Evolutionary conservation across 2,329 filamentous ascomycete genomes (phyloP), one percentile per base, ranked within the genome.

Genomic region (Westerdykella sp.): DNA sequence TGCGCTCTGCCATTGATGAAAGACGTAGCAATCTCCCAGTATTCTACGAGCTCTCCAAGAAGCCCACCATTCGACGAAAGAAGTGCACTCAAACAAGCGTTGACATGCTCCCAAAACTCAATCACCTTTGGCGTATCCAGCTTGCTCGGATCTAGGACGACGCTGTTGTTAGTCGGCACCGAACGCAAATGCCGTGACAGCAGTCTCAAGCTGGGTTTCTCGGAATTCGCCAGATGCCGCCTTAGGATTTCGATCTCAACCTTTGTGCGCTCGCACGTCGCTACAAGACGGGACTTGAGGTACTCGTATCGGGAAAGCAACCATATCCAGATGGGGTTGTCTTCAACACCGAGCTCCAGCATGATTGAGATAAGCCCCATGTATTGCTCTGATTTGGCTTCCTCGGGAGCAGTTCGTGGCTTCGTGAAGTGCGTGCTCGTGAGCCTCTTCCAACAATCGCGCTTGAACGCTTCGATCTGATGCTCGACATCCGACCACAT

Each of bases 321-420:
- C 90, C 93, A 98, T 10, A 94, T 78, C 87, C 87, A 95, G 49
- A 98, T 95, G 1, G 93, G 93, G 56, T 95, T 98, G 46, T 97
- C 89, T 9, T 95, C 85, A 2, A 95, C 89, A 6, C 93, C 94
- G 15, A 98, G 74, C 65, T 98, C 91, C n/a, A 98, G 72, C 41
- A 98, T 75, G 30, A 96, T 75, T 16, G 82, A 77, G 42, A 98
- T 97, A 38, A 96, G 74, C 61, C 95, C 88, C 80, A 96, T 88
- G 58, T 96, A 85, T 63, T 95, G 88, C 59, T 91, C 87, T 5
- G 78, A 73, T 32, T 83, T 73, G 3, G 68, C 69, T 2, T 69
- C 67, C 64, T 76, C 76, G 40, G 61, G 69, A 40, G 64, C 55
- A 34, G 63, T 60, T 57, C 71, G 64, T 50, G 76, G 62, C 52